phyloP scores from a whole-genome alignment of 2,329 filamentous ascomycete species.

The Didymella segeticola region DNA sequence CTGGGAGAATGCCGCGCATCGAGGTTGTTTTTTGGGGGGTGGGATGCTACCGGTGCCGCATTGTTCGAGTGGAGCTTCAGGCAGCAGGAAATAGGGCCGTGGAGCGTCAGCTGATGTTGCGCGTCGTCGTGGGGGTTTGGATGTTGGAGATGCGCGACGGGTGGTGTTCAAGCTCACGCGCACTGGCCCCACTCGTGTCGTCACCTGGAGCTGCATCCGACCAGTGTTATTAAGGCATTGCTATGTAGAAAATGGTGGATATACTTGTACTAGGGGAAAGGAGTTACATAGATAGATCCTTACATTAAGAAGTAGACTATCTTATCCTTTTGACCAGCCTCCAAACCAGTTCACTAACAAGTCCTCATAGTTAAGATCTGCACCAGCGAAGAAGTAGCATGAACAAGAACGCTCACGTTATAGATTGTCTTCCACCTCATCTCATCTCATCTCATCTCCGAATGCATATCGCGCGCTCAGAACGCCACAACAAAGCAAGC shows the following conservation, averaged over 20 bases:
- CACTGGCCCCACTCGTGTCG: conserved; percentile 42
- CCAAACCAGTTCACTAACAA: too few relatives aligned
- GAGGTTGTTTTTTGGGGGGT: conserved; percentile 12
- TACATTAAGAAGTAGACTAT: too few relatives aligned
- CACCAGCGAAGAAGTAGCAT: too few relatives aligned
- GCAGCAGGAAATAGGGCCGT: not conserved
- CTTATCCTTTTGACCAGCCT: too few relatives aligned
- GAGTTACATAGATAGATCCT: too few relatives aligned
- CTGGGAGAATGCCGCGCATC: conserved; percentile 82
- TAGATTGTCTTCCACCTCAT: too few relatives aligned
- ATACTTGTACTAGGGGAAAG: too few relatives aligned
- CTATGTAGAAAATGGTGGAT: not conserved
- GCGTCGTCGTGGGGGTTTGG: conserved; percentile 5
- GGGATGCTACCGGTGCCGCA: conserved; percentile 34
- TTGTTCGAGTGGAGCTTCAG: conserved; percentile 21
- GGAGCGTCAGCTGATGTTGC: conserved; percentile 5
- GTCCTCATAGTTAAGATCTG: too few relatives aligned
- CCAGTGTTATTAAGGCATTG: too few relatives aligned
- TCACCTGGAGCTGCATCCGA: conserved; percentile 3
- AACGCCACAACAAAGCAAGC: conserved; percentile 5
- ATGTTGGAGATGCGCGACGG: conserved; percentile 7
- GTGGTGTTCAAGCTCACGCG: conserved; percentile 37
- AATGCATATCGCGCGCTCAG: not conserved
- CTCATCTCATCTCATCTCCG: too few relatives aligned
- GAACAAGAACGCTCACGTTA: too few relatives aligned